Conservation (phyloP, 768 basidiomycete species). For the Aureoboletus auriporus region DNA sequence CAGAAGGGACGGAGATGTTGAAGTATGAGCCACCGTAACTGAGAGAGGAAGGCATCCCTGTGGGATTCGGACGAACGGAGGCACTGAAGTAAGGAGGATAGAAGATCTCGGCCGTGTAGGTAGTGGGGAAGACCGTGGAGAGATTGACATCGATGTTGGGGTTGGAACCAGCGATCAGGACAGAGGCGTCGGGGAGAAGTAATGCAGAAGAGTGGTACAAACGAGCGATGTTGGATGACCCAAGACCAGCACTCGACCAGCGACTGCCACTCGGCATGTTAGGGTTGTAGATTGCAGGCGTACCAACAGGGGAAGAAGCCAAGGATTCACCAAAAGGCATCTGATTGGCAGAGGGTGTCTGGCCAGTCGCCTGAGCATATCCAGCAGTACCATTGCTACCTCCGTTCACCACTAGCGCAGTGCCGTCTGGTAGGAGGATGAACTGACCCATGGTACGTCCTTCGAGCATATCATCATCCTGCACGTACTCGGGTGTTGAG, state of each 20-base stretch:
- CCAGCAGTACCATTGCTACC: slow-evolving; percentile 86
- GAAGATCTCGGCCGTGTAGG: slow-evolving; percentile 82
- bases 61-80: slow-evolving; percentile 60
- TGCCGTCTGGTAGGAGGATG: slow-evolving; percentile 77
- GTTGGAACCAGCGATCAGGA: slow-evolving; percentile 90
- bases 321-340: slow-evolving; percentile 76
- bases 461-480: slow-evolving; percentile 74
- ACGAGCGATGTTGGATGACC: slow-evolving; percentile 64
- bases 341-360: slow-evolving; percentile 35
- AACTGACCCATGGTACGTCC: slow-evolving; percentile 92
- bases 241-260: slow-evolving; percentile 69
- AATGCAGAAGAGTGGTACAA: slow-evolving; percentile 92
- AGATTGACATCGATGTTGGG: slow-evolving; percentile 85
- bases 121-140: slow-evolving; percentile 64
- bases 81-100: slow-evolving; percentile 88
- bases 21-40: slow-evolving; percentile 83
- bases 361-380: slow-evolving; percentile 59
- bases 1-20: slow-evolving; percentile 65
- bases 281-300: slow-evolving; percentile 82
- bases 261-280: slow-evolving; percentile 64
- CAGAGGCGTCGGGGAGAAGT: slow-evolving; percentile 80
- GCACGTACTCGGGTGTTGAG: slow-evolving; percentile 51
- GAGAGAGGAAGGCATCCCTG: slow-evolving; percentile 69
- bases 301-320: slow-evolving; percentile 74
- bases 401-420: slow-evolving; percentile 76